Base-by-base conservation (phyloP, 2,329 filamentous ascomycete genomes). In the Cladosporium velox region DNA sequence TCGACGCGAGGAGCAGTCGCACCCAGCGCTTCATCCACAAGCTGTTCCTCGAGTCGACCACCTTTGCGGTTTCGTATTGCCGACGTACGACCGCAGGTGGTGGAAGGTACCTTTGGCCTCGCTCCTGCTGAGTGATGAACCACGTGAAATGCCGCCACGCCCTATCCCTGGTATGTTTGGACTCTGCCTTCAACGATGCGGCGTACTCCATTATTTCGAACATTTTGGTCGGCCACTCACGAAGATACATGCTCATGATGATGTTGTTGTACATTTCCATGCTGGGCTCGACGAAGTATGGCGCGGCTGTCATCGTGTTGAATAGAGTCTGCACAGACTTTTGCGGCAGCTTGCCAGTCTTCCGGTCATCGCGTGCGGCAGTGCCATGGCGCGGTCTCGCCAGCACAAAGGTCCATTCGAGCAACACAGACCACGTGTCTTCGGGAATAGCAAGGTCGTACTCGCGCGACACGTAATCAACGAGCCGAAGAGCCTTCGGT, bases 391-490 rank as follows among this genome's bases (percentile, higher is more conserved):
- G 68, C 75, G 79, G 75, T 2, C 63, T 58, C 3, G 83, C 80
- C 49, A 88, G 81, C 11, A 91, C 79, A 71, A 87, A 89, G 0
- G 89, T 84, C 85, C 90, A 91, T 67, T 87, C 82, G 18, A 93
- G 80, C 2, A 94, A 77, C 64, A 88, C 85, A 8, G 83, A 81
- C 91, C 91, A 94, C 21, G 87, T 82, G 5, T 81, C 74, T 7
- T 74, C 71, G 0, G 86, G 78, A 44, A 94, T 86, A 1, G 79
- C 68, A 28, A 94, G 78, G 1, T 79, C 69, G 76, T 90, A 91
- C 7, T 80, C 79, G 1, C 78, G 78, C 0, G 90, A 89, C 58
- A 93, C 75, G 70, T 86, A 86, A 67, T 90, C 84, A 14, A 93
- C 78, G 0, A 90, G 72, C 49, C 85, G 82, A 30, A 89, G 73